These are phyloP conservation scores for Tricholoma saponaceum DNA, from an alignment of 768 basidiomycete species.

Conservation along the genomic window DNA sequence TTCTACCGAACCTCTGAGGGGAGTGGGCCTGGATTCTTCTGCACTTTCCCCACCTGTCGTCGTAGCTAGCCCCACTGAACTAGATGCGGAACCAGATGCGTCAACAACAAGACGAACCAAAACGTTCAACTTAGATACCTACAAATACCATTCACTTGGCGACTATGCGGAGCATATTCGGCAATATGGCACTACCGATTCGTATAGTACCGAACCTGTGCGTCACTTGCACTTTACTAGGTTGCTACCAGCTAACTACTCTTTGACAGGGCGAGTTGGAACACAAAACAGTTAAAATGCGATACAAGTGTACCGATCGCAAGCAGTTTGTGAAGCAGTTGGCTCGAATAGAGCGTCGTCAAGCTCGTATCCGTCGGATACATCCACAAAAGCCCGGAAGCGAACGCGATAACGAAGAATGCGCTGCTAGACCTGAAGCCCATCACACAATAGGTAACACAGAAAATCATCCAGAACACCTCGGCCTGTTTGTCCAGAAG, in stretches of 20 bases:
- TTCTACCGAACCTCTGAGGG: not conserved
- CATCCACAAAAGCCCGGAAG: not conserved
- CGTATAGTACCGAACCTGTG: not conserved
- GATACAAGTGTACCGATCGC: constrained; percentile 7
- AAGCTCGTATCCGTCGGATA: not conserved
- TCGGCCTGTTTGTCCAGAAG: not conserved
- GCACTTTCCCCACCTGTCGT: not conserved
- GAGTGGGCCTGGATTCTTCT: not conserved
- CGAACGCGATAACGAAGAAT: not conserved
- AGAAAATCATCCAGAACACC: not conserved
- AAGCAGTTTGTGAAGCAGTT: constrained; percentile 8
- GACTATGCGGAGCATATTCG: not conserved
- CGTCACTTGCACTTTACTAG: not conserved
- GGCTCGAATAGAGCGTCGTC: constrained; percentile 9
- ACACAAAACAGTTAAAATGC: constrained; percentile 9
- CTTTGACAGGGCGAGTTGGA: constrained; percentile 13
- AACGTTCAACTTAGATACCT: not conserved
- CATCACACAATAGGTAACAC: not conserved
- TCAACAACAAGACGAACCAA: not conserved
- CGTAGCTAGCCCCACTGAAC: not conserved
- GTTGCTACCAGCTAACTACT: not conserved
- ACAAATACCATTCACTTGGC: constrained; percentile 1
- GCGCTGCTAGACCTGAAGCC: not conserved
- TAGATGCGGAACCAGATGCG: not conserved
- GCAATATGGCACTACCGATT: not conserved